phyloP scores from a whole-genome alignment of 495 filamentous ascomycete genomes.

The Amorphotheca resinae region DNA sequence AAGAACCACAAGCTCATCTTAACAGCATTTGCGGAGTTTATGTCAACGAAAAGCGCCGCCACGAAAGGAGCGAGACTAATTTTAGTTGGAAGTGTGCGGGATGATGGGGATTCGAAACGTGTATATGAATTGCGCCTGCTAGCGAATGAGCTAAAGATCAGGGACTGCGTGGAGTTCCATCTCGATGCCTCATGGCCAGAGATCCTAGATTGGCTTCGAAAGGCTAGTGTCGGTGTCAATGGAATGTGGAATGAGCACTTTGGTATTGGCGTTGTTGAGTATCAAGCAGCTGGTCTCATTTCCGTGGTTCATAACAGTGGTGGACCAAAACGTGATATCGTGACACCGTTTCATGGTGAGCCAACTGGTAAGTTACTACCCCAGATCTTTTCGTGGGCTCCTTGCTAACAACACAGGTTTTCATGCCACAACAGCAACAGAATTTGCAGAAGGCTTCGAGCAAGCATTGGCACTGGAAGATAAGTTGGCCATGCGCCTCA shows the following conservation, averaged over 20 bases:
- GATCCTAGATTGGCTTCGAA: slow-evolving; percentile 63
- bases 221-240: slow-evolving; percentile 74
- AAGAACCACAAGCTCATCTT: slow-evolving; percentile 87
- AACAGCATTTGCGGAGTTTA: slow-evolving; percentile 66
- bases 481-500: slow-evolving; percentile 53
- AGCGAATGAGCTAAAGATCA: slow-evolving; percentile 76
- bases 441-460: slow-evolving; percentile 70
- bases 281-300: slow-evolving; percentile 88
- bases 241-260: slow-evolving; percentile 99
- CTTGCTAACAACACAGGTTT: slow-evolving; percentile 42
- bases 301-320: slow-evolving; percentile 85
- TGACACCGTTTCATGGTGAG: slow-evolving; percentile 61
- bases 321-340: slow-evolving; percentile 87
- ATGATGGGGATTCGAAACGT: slow-evolving; percentile 67
- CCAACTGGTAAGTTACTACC: slow-evolving; percentile 45
- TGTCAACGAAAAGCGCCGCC: slow-evolving; percentile 29
- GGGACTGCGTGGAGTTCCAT: slow-evolving; percentile 72
- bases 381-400: not conserved
- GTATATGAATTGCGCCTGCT: slow-evolving; percentile 86
- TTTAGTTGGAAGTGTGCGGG: slow-evolving; percentile 78
- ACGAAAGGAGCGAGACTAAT: slow-evolving; percentile 52
- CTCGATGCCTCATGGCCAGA: slow-evolving; percentile 80
- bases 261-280: slow-evolving; percentile 96
- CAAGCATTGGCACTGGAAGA: slow-evolving; percentile 63
- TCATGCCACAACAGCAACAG: slow-evolving; percentile 59